Evolutionary conservation across 805 yeast genomes (phyloP).

Genomic region (Candida nonsorbophila): DNA sequence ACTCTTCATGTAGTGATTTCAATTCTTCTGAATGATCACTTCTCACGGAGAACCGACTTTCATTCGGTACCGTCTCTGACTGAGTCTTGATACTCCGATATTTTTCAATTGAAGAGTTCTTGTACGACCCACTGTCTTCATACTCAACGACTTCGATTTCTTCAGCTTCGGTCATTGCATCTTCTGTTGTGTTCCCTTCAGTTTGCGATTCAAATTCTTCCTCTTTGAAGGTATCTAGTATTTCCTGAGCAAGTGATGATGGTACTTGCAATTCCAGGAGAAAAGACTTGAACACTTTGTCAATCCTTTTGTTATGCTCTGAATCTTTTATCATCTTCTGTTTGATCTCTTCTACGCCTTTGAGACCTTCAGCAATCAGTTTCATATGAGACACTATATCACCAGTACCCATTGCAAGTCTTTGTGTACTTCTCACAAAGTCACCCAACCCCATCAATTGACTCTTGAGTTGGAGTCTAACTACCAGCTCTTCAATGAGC

Average conservation of each 20-base stretch:
- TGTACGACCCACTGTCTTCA: conserved; percentile 12
- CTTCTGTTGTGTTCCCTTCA: conserved; percentile 4
- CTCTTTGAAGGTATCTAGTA: conserved; percentile 26
- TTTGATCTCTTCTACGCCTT: conserved; percentile 16
- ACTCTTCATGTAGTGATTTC: conserved; percentile 23
- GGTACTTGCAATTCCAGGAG: conserved; percentile 33
- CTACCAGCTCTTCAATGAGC: conserved; percentile 11
- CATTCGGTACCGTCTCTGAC: conserved; percentile 6
- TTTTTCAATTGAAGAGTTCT: conserved; percentile 13
- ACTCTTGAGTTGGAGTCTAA: conserved; percentile 19
- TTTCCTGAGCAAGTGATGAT: conserved; percentile 32
- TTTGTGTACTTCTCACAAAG: conserved; percentile 54
- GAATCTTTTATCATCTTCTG: conserved; percentile 10
- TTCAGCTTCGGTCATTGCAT: conserved; percentile 2
- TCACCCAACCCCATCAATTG: conserved; percentile 48
- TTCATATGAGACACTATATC: conserved; percentile 24
- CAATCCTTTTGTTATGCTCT: conserved; percentile 14
- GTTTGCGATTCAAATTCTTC: conserved; percentile 3
- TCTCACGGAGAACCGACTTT: conserved; percentile 25
- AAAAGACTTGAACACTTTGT: conserved; percentile 16
- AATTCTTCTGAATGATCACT: conserved; percentile 27
- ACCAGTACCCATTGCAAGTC: conserved; percentile 35
- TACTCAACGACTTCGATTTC: not conserved
- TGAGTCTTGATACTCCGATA: conserved; percentile 13
- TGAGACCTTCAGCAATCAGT: conserved; percentile 26